phyloP scores from a whole-genome alignment of 306 rosid genomes.

The Pyrus communis region DNA sequence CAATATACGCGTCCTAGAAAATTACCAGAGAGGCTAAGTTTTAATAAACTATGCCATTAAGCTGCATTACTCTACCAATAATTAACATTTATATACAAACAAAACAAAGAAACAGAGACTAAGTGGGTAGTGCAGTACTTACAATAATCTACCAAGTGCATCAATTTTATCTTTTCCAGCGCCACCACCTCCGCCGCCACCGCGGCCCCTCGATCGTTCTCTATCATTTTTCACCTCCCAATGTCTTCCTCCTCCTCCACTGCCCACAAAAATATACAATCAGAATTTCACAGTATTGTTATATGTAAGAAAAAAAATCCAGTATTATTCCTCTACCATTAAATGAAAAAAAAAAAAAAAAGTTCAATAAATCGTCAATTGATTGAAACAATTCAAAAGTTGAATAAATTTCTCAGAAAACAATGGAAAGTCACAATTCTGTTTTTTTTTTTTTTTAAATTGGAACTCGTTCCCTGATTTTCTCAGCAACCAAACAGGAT shows the following conservation, averaged over 20 bases:
- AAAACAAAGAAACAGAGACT: background rate
- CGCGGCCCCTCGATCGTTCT: slow-evolving; percentile 40
- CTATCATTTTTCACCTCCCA: slow-evolving; percentile 38
- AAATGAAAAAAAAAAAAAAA: background rate
- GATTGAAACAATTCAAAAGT: background rate
- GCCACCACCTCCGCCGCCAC: slow-evolving; percentile 31
- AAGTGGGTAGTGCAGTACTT: slow-evolving; percentile 27
- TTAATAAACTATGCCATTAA: background rate
- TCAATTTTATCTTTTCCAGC: slow-evolving; percentile 77
- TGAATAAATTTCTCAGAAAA: background rate
- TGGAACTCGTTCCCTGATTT: background rate
- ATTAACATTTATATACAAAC: background rate
- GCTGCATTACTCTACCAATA: background rate
- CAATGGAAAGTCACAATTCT: background rate
- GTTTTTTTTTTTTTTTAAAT: background rate
- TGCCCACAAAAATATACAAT: slow-evolving; percentile 2
- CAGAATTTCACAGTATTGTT: background rate
- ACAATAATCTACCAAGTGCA: slow-evolving; percentile 90
- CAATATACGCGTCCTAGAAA: slow-evolving; percentile 67
- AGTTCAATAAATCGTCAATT: background rate
- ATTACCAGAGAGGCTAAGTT: background rate
- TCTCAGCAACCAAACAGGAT: background rate
- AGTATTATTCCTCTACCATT: background rate
- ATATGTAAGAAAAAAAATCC: background rate
- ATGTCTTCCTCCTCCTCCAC: slow-evolving; percentile 48